Percentiles rank a stretch among this genome's conserved stretches.
Conservation (phyloP, 345 rosid genomes). For the Eucalyptus dawsonii region DNA sequence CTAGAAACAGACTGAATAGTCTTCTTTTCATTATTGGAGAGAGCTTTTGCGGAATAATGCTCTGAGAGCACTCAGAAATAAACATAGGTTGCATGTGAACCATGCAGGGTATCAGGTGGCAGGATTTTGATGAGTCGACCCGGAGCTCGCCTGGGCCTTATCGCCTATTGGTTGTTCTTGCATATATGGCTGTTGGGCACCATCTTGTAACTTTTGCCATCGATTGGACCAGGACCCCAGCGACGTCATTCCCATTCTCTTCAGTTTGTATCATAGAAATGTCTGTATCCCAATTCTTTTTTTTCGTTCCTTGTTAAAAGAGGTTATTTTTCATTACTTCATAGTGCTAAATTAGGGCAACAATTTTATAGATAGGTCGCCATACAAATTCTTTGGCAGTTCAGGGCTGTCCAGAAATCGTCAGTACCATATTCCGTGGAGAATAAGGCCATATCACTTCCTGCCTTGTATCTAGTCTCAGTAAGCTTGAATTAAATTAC, state of each 20-base stretch:
- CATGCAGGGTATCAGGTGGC: conserved; percentile 74
- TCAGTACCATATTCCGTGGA: background rate
- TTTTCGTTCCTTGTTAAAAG: conserved; percentile 1
- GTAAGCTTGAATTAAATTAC: background rate
- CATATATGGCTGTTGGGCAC: conserved; percentile 76
- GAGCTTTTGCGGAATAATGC: background rate
- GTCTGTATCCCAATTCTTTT: background rate
- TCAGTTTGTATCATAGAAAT: conserved; percentile 17
- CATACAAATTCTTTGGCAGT: background rate
- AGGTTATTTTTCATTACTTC: background rate
- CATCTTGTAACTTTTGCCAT: conserved; percentile 29
- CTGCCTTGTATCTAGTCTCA: background rate
- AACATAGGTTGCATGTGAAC: background rate
- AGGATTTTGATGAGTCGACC: conserved; percentile 75
- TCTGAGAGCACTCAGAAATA: background rate
- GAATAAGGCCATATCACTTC: background rate
- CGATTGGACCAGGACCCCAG: background rate
- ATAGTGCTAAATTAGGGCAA: background rate
- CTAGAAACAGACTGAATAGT: background rate
- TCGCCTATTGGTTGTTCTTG: conserved; percentile 64
- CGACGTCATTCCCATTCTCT: background rate
- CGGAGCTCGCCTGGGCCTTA: conserved; percentile 64
- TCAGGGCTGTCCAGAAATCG: background rate
- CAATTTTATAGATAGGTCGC: background rate
- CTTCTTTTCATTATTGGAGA: background rate